Base-by-base conservation (phyloP, 495 filamentous ascomycete genomes). In the Podospora didyma region DNA sequence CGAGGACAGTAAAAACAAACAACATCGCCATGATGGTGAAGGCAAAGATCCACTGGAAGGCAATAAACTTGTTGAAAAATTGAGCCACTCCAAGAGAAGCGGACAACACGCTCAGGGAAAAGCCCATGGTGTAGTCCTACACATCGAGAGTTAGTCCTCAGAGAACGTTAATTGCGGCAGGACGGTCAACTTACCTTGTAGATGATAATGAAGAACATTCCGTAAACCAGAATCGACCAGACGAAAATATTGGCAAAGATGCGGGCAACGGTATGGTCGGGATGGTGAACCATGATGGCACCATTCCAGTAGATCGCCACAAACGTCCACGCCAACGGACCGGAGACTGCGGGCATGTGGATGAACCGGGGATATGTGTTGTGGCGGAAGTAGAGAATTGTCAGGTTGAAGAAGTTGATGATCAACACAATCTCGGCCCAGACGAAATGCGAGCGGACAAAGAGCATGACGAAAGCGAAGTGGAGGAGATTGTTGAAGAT, bases 1-100 rank as follows among this genome's bases (percentile, higher is more conserved):
- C 75, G 24, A 82, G 72, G 1, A 87, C 50, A 1, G 86, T 88
- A 2, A 76, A 67, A 10, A 89, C 63, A 64, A 92, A 84, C 50
- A 95, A 81, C 39, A 90, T 67, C 1, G 75, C 83, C 79, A 92
- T 92, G 68, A 95, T 87, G 58, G 82, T 77, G 62, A 95, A 92
- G 28, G 90, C 89, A 66, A 95, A 96, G 69, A 92, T 91, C 92
- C 89, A 95, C 74, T 96, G 91, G 53, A 94, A 73, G 1, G 88
- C 84, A 57, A 92, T 78, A 39, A 83, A 65, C 69, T 89, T 85
- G 63, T 80, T 77, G 39, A 82, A 69, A 70, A 94, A 81, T 68
- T 96, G 90, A 16, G 80, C 79, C 16, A 95, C 82, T 11, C 89
- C 90, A 48, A 95, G 79, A 11, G 88, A 86, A 11, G 89, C 82